Base-by-base conservation (phyloP, 345 rosid genomes). In the Abelmoschus esculentus region DNA sequence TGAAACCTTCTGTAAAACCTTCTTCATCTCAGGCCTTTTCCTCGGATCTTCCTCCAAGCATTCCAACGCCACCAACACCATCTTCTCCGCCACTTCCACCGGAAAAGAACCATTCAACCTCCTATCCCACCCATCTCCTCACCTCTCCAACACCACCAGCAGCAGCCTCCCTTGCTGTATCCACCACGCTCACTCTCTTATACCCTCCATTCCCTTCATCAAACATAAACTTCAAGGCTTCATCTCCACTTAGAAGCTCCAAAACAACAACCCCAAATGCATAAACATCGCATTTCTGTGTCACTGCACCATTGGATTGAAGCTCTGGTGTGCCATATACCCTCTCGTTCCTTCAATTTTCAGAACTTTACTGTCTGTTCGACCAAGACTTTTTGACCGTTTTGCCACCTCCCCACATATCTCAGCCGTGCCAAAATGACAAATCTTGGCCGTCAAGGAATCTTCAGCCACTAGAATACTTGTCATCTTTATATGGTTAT, bases 61-160 rank as follows among this genome's bases (percentile, higher is more conserved):
- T 32, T 84, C 86, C 55, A 86, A 7, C 68, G 82, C 90, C 68
- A 86, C n/a, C 50, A 61, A 53, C 36, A 74, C 79, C 83, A 84
- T 75, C 79, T 74, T 84, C 77, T 82, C 83, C 6, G 83, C 89
- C 72, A 78, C 90, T 7, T 83, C 89, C 71, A 84, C 81, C n/a
- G 89, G 90, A 32, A 72, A 88, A 15, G 93, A 88, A 53, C 86
- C 90, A 69, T 66, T 84, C 73, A 88, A 26, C 72, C 84, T 82
- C 82, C 75, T 64, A 66, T 88, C 90, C 18, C n/a, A 83, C 75
- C 93, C 89, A 88, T 53, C 60, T 76, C 80, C 90, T 84, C 76
- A 82, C 74, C 28, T 67, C 77, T 11, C 72, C 82, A 10, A 36
- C 40, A 9, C 40, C 40, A 9, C 2, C 40, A 36, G 40, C 40